Conservation (phyloP, 805 yeast species). For the Kazachstania kunashirensis region DNA sequence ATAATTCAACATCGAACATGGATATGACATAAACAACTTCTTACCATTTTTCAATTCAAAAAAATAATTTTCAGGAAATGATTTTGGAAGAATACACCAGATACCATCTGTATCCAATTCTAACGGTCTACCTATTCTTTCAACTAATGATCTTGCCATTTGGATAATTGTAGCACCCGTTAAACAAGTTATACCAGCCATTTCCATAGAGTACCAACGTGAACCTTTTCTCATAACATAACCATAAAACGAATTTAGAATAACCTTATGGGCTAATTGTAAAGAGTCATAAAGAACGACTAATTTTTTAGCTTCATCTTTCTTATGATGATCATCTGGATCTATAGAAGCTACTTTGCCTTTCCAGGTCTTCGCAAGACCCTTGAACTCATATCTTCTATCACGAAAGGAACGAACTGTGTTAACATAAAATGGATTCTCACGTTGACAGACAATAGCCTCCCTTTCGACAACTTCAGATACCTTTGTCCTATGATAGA, state of each 20-base stretch:
- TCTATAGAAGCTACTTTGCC: constrained; percentile 54
- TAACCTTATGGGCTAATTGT: constrained; percentile 94
- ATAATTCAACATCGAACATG: constrained; percentile 93
- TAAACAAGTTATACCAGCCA: constrained; percentile 98
- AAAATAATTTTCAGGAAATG: constrained; percentile 83
- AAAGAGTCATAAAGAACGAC: constrained; percentile 87
- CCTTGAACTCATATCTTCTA: constrained; percentile 91
- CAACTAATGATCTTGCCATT: constrained; percentile 88
- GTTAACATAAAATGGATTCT: constrained; percentile 91
- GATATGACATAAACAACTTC: constrained; percentile 69
- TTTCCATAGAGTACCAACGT: constrained; percentile 98
- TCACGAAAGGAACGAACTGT: constrained; percentile 93
- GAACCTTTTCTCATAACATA: constrained; percentile 99
- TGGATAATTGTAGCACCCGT: constrained; percentile 98
- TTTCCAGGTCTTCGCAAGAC: constrained; percentile 89
- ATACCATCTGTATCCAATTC: constrained; percentile 99
- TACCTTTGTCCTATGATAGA: constrained; percentile 69
- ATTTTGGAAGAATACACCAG: constrained; percentile 93
- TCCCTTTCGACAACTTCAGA: constrained; percentile 82
- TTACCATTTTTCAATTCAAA: constrained; percentile 72
- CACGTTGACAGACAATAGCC: constrained; percentile 93
- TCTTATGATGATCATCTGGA: constrained; percentile 45
- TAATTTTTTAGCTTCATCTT: constrained; percentile 91
- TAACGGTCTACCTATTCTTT: constrained; percentile 85
- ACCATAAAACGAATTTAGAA: constrained; percentile 92